Conservation (phyloP, 306 rosid genomes). For the Dryas alaskensis region DNA sequence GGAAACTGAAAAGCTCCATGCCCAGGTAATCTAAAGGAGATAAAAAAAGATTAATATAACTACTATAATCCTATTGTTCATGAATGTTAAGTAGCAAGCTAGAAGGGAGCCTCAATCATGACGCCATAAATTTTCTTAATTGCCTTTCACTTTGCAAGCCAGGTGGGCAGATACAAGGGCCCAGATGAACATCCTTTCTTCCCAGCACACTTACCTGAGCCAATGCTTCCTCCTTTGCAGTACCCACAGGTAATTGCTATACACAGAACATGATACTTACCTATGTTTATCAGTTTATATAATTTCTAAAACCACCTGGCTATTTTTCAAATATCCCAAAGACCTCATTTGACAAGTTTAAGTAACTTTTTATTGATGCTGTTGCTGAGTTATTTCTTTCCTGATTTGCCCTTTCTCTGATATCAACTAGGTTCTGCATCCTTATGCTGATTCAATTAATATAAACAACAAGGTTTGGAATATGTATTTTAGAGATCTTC, state of each 20-base stretch:
- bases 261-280: constrained; percentile 5
- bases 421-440: constrained; percentile 52
- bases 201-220: constrained; percentile 39
- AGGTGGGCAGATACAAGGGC: constrained; percentile 70
- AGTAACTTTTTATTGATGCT: not conserved
- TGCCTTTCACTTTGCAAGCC: constrained; percentile 22
- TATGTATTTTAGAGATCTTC: constrained; percentile 49
- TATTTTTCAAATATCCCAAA: not conserved
- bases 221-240: constrained; percentile 57
- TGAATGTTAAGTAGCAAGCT: not conserved
- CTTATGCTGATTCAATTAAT: constrained; percentile 45
- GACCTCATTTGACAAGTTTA: not conserved
- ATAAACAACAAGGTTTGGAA: constrained; percentile 48
- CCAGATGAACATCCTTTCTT: constrained; percentile 73
- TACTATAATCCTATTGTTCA: not conserved
- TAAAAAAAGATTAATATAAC: constrained; percentile 2
- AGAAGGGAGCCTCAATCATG: not conserved
- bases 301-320: constrained; percentile 2
- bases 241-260: constrained; percentile 55
- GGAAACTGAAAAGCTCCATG: constrained; percentile 67
- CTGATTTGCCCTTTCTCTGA: constrained; percentile 15
- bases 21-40: constrained; percentile 43
- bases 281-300: not conserved
- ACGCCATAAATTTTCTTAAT: constrained; percentile 13
- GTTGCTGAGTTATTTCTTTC: constrained; percentile 13